Evolutionary conservation across 2,329 filamentous ascomycete genomes (phyloP).

Genomic region (Alternaria rosae): DNA sequence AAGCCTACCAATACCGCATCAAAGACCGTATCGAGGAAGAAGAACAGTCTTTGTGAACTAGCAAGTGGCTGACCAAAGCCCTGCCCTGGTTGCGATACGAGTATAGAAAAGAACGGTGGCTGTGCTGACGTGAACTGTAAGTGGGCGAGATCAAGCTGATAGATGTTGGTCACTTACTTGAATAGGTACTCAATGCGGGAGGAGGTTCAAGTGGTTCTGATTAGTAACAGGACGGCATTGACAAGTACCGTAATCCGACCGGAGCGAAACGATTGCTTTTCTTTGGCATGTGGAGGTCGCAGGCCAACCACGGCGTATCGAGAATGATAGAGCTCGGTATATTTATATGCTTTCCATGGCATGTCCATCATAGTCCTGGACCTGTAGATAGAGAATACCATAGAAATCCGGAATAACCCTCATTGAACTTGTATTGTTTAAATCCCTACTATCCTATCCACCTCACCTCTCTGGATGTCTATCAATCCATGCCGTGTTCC

Average conservation of each 20-base stretch:
- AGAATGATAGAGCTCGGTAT: no score
- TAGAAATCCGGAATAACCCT: no score
- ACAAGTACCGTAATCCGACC: no score
- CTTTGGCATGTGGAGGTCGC: no score
- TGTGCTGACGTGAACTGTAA: fast-evolving
- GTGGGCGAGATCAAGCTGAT: background rate
- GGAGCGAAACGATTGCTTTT: no score
- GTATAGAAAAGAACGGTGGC: background rate
- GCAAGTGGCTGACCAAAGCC: background rate
- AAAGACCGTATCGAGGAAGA: background rate
- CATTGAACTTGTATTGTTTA: background rate
- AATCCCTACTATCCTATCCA: fast-evolving
- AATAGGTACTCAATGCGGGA: background rate
- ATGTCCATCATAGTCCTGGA: no score
- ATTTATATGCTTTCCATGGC: no score
- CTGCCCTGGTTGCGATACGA: background rate
- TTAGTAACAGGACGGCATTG: no score
- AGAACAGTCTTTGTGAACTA: background rate
- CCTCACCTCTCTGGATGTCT: conserved; percentile 17
- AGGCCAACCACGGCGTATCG: no score
- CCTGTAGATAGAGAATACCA: no score
- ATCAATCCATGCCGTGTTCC: conserved; percentile 61
- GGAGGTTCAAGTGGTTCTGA: no score
- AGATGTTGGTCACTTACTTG: background rate
- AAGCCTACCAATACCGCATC: background rate